These are phyloP conservation scores for Talaromyces marneffei DNA, from an alignment of 2,329 filamentous ascomycete genomes.

Conservation along the genomic window DNA sequence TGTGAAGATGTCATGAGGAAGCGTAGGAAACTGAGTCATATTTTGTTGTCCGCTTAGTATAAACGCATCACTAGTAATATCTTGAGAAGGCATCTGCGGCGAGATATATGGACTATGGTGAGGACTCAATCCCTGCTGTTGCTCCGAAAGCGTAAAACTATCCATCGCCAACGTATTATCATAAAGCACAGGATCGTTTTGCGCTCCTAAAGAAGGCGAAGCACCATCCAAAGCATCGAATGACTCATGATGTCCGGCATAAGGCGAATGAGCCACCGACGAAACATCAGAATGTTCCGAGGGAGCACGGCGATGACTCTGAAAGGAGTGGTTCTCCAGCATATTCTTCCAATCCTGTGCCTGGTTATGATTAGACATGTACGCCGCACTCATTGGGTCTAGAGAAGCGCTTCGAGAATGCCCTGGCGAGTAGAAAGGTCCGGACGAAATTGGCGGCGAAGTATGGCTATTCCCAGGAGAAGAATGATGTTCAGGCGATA, in stretches of 20 bases:
- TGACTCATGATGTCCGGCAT: slow-evolving; percentile 67
- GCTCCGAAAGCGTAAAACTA: slow-evolving; percentile 73
- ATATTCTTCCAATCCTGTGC: slow-evolving; percentile 54
- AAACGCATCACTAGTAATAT: slow-evolving; percentile 44
- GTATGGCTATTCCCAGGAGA: slow-evolving; percentile 44
- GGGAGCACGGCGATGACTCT: slow-evolving; percentile 73
- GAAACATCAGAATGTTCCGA: slow-evolving; percentile 93
- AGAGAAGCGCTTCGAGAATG: slow-evolving; percentile 57
- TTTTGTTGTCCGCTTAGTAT: slow-evolving; percentile 44
- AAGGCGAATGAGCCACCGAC: slow-evolving; percentile 77
- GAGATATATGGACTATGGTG: slow-evolving; percentile 67
- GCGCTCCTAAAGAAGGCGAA: slow-evolving; percentile 72
- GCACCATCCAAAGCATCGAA: slow-evolving; percentile 71
- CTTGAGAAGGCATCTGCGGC: slow-evolving; percentile 69
- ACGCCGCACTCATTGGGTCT: slow-evolving; percentile 56
- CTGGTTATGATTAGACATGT: slow-evolving; percentile 42
- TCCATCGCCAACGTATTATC: slow-evolving; percentile 72
- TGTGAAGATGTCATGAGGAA: slow-evolving; percentile 46
- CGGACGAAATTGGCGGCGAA: slow-evolving; percentile 49
- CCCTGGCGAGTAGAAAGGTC: slow-evolving; percentile 46
- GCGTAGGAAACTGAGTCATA: slow-evolving; percentile 45
- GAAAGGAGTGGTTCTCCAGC: slow-evolving; percentile 57
- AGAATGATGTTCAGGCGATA: slow-evolving; percentile 48
- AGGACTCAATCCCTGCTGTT: slow-evolving; percentile 52
- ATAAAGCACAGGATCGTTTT: slow-evolving; percentile 65